Conservation (phyloP, 2,329 filamentous ascomycete genomes). For the Verticillium albo-atrum region DNA sequence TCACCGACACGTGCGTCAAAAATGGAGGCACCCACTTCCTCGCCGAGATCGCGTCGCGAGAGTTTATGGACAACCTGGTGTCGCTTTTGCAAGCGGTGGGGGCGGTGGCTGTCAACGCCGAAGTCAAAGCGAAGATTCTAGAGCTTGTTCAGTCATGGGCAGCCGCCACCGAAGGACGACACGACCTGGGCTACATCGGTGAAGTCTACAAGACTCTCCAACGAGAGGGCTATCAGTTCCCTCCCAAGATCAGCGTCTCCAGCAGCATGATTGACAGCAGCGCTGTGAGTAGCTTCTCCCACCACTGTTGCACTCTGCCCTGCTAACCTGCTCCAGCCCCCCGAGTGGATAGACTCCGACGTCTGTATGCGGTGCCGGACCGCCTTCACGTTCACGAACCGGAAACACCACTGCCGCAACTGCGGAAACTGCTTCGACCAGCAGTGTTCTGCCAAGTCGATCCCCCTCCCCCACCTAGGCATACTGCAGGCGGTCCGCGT, state of each 20-base stretch:
- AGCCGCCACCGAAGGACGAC: conserved; percentile 77
- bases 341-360: conserved; percentile 96
- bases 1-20: conserved; percentile 97
- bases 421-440: conserved; percentile 97
- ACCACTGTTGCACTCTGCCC: not conserved
- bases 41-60: conserved; percentile 87
- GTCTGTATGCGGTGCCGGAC: conserved; percentile 98
- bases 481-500: conserved; percentile 89
- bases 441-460: conserved; percentile 83
- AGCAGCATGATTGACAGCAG: conserved; percentile 98
- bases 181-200: conserved; percentile 78
- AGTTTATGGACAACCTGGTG: conserved; percentile 97
- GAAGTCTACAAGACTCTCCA: conserved; percentile 83
- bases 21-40: conserved; percentile 96
- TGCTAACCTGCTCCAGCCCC: conserved; percentile 54
- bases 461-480: conserved; percentile 86
- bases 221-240: conserved; percentile 82
- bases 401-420: conserved; percentile 97
- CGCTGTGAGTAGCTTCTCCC: conserved; percentile 58
- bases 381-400: conserved; percentile 93
- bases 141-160: conserved; percentile 95
- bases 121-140: conserved; percentile 86
- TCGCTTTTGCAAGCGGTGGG: conserved; percentile 83
- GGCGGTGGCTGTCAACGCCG: conserved; percentile 68
- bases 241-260: conserved; percentile 79